Evolutionary conservation across 2,329 filamentous ascomycete species (phyloP), one percentile per base, ranked within the genome.

Genomic region (Zasmidium citrigriseum): DNA sequence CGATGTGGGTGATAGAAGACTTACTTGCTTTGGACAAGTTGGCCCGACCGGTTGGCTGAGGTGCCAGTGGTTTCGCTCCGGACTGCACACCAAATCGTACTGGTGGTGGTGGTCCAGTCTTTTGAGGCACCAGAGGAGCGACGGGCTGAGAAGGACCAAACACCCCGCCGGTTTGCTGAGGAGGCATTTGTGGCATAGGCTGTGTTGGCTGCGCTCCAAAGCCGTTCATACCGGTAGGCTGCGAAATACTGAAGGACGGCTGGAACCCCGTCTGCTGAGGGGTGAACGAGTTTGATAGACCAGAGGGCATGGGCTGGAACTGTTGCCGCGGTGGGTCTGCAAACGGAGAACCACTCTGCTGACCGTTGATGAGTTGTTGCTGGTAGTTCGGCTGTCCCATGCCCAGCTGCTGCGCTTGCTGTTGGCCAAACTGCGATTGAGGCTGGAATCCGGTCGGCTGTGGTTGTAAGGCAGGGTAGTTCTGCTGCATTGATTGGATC

Each of bases 21-120:
- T 89, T 88, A 98, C 93, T 99, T 71, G 95, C 95, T 86, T 96
- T 90, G 53, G 90, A 83, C 66, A 99, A 82, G 74, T 98, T 97
- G 57, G 95, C 95, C 79, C 90, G 82, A 64, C 95, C 95, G 5
- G 95, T 99, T 24, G 91, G 84, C 78, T 98, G 95, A 25, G 93
- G 87, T 60, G 85, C 82, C 68, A 98, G 78, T 75, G 90, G 95
- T 76, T 92, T 91, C 25, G 86, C 79, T 12, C 87, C 85, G 24
- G 82, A 79, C 57, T 85, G 82, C 34, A 96, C 87, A 41, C 95
- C 95, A 73, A 99, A 99, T 59, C 91, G 86, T 18, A 99, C 88
- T 22, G 91, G 86, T 47, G 95, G 95, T 20, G 93, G 82, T 5
- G 95, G 95, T 0, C 91, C 91, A 9, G 91, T 96, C 79, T 89